Conservation (phyloP, 495 filamentous ascomycete species). For the Hypoxylon fragiforme region DNA sequence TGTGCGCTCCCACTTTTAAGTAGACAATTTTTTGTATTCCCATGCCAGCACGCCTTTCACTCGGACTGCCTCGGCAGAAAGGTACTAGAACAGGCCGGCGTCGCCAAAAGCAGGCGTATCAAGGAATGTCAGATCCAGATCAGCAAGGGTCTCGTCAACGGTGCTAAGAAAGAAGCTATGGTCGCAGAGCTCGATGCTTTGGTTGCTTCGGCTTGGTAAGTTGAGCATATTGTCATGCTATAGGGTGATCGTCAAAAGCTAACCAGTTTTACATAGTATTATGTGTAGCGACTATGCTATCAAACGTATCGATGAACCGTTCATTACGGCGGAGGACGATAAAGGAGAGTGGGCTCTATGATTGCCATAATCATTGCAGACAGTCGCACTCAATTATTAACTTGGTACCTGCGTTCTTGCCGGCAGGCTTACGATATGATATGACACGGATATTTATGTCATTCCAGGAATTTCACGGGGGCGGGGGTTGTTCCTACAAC, state of each 20-base stretch:
- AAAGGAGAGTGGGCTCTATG: slow-evolving; percentile 81
- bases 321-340: slow-evolving; percentile 71
- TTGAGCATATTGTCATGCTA: slow-evolving; percentile 14
- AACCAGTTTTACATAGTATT: slow-evolving; percentile 58
- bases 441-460: too few species aligned
- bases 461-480: too few species aligned
- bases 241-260: slow-evolving; percentile 1
- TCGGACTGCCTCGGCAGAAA: slow-evolving; percentile 85
- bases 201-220: slow-evolving; percentile 79
- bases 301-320: slow-evolving; percentile 89
- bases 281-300: slow-evolving; percentile 94
- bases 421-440: too few species aligned
- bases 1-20: slow-evolving; percentile 84
- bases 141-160: slow-evolving; percentile 66
- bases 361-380: too few species aligned
- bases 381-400: too few species aligned
- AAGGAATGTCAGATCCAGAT: slow-evolving; percentile 81
- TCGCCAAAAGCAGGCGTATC: slow-evolving; percentile 78
- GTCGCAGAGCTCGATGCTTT: slow-evolving; percentile 86
- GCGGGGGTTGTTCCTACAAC: too few species aligned
- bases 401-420: too few species aligned
- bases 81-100: slow-evolving; percentile 73
- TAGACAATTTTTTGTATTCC: slow-evolving; percentile 95
- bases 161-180: slow-evolving; percentile 73
- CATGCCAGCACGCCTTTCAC: slow-evolving; percentile 97